Base-by-base conservation (phyloP, 768 basidiomycete species). In the Pleurotus ostreatus region DNA sequence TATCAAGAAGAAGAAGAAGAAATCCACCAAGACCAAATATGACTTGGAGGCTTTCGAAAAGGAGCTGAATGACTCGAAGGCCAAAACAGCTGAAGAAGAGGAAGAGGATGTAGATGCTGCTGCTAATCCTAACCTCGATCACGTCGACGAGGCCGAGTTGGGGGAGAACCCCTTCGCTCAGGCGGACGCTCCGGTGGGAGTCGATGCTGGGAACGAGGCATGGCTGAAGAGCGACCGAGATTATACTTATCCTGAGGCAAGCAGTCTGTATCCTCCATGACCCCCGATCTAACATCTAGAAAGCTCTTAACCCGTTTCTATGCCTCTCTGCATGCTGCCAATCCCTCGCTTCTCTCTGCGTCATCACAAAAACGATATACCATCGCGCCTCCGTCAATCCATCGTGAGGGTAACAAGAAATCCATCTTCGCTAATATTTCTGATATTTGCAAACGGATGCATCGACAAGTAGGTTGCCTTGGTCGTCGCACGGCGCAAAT, bases 381-480 rank as follows among this genome's bases (percentile, higher is more conserved):
- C 16, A 96, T 99, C 62, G 93, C 93, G 1, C 97, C 97, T 12
- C 97, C 97, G 13, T 89, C 91, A 59, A 86, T 98, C 49, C 86
- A 89, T 68, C 82, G 92, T 65, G 97, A 99, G 80, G 97, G 90
- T 60, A 95, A 94, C 77, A 98, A 98, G 75, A 95, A 94, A 74
- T 87, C 93, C 44, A 90, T 98, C 61, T 99, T 99, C 62, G 91
- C 94, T 62, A 99, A 99, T 71, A 82, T 99, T 56, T 85, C 86
- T 59, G 96, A 99, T 68, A 99, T 99, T 61, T 98, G 96, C 82
- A 94, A 89, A 74, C 86, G 92, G 67, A 98, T 99, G 96, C 96
- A 97, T 75, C 82, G 96, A 70, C 81, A 79, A 70, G 79, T 75
- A 45, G 26, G 72, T 60, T n/a, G 38, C n/a, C 49, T 34, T 25